Conservation (phyloP, 352 stramenopile species). For the Pythium aquatile region DNA sequence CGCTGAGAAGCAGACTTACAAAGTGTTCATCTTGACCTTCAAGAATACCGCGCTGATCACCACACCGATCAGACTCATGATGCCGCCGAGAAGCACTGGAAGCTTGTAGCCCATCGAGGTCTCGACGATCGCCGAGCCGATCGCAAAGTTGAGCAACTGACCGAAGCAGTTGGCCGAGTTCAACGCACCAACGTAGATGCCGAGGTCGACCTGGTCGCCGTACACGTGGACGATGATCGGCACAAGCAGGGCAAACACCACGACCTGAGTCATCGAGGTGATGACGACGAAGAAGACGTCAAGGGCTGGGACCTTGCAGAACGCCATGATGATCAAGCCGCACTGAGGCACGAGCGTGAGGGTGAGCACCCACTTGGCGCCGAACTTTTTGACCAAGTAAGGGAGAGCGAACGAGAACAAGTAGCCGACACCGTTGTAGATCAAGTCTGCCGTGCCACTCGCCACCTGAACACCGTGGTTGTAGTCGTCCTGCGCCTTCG, state of each 20-base stretch:
- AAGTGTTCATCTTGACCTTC: constrained; percentile 74
- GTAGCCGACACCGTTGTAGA: constrained; percentile 44
- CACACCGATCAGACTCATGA: constrained; percentile 56
- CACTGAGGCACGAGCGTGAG: constrained; percentile 40
- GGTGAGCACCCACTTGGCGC: constrained; percentile 36
- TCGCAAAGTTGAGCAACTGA: constrained; percentile 70
- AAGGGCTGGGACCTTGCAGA: constrained; percentile 33
- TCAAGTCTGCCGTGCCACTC: constrained; percentile 36
- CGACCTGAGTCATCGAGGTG: constrained; percentile 50
- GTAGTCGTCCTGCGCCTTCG: constrained; percentile 33
- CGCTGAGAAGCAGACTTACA: constrained; percentile 30
- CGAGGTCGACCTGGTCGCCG: constrained; percentile 44
- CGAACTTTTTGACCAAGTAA: constrained; percentile 19
- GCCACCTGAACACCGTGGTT: constrained; percentile 51
- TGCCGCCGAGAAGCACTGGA: constrained; percentile 66
- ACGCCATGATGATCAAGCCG: constrained; percentile 53
- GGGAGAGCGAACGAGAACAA: constrained; percentile 30
- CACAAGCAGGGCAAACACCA: constrained; percentile 70
- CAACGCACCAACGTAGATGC: constrained; percentile 70
- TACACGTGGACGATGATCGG: constrained; percentile 68
- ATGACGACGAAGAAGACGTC: constrained; percentile 41
- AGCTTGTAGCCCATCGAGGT: constrained; percentile 61
- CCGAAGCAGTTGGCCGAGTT: constrained; percentile 76
- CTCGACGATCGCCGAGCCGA: constrained; percentile 55
- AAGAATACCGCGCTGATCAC: constrained; percentile 56